A percentile compares a stretch with the other conserved stretches of the same genome.
phyloP scores from a whole-genome alignment of 768 basidiomycete genomes.

The Fistulinella prunicolor region DNA sequence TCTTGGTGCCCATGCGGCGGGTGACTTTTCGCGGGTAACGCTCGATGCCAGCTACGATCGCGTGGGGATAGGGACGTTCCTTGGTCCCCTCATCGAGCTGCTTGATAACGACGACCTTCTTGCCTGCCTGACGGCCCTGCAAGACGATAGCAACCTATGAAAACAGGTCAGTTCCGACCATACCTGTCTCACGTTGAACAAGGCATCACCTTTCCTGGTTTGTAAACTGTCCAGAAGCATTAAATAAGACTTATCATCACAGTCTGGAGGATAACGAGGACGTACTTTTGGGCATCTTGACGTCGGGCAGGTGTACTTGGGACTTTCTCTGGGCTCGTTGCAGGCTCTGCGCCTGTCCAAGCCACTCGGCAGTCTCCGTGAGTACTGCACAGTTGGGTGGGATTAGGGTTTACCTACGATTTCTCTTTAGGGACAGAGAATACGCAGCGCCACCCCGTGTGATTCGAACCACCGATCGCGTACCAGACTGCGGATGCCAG shows the following conservation, averaged over 20 bases:
- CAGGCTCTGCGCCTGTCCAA: conserved; percentile 9
- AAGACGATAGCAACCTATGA: conserved; percentile 90
- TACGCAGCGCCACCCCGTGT: too few relatives aligned
- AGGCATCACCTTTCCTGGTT: conserved; percentile 79
- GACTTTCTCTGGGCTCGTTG: conserved; percentile 14
- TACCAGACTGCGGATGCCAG: too few relatives aligned
- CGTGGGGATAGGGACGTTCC: conserved; percentile 95
- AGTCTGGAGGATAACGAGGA: neutral
- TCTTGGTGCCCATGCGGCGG: conserved; percentile 96
- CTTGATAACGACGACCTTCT: conserved; percentile 99
- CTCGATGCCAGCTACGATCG: conserved; percentile 97
- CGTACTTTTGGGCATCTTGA: conserved; percentile 44
- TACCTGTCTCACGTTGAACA: neutral
- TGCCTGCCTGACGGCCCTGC: conserved; percentile 98
- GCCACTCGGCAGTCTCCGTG: conserved; percentile 37
- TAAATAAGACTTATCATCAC: conserved; percentile 12
- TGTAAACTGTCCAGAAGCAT: conserved; percentile 69
- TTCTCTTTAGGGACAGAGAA: neutral
- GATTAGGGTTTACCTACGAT: conserved; percentile 6
- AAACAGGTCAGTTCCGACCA: neutral
- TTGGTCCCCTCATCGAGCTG: conserved; percentile 97
- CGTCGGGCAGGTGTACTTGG: conserved; percentile 29
- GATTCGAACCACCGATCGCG: too few relatives aligned
- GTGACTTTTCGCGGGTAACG: conserved; percentile 98
- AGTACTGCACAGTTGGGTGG: conserved; percentile 24